Percentiles rank a stretch among this genome's conserved stretches.
Evolutionary conservation across 306 rosid genomes (phyloP).

Genomic region (Comarum palustre): DNA sequence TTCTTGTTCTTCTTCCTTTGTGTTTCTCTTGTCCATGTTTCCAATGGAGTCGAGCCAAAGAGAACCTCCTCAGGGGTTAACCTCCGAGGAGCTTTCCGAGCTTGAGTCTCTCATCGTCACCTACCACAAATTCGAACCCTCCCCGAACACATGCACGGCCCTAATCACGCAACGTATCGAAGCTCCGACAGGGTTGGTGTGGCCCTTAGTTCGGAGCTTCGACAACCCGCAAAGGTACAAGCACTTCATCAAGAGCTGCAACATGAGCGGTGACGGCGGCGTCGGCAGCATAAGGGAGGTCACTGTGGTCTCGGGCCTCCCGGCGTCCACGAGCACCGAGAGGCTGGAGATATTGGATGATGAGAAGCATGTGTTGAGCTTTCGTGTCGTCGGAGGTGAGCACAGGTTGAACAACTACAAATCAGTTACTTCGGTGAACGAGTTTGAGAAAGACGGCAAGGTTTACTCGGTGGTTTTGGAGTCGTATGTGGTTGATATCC

Average conservation of each 20-base stretch:
- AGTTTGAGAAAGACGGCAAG: conserved; percentile 44
- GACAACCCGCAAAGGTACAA: conserved; percentile 75
- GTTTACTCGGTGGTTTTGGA: conserved; percentile 70
- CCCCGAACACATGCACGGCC: conserved; percentile 60
- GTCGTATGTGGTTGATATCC: conserved; percentile 78
- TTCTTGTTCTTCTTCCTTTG: not conserved
- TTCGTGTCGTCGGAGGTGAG: conserved; percentile 80
- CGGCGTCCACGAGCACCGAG: conserved; percentile 89
- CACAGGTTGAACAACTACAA: conserved; percentile 74
- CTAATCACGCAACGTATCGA: conserved; percentile 64
- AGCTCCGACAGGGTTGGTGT: conserved; percentile 49
- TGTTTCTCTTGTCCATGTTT: not conserved
- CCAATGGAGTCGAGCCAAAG: conserved; percentile 25
- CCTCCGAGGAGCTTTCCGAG: conserved; percentile 44
- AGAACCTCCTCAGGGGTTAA: conserved; percentile 43
- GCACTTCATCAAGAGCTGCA: conserved; percentile 85
- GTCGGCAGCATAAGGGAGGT: conserved; percentile 84
- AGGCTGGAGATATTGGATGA: conserved; percentile 86
- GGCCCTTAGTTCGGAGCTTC: conserved; percentile 69
- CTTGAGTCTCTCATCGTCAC: conserved; percentile 47
- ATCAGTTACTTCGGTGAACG: conserved; percentile 76
- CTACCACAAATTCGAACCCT: conserved; percentile 52
- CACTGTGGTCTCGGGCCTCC: conserved; percentile 78
- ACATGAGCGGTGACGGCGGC: conserved; percentile 63
- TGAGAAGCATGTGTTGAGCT: conserved; percentile 66